phyloP scores from a whole-genome alignment of 768 basidiomycete species.

The Lentinus brumalis region DNA sequence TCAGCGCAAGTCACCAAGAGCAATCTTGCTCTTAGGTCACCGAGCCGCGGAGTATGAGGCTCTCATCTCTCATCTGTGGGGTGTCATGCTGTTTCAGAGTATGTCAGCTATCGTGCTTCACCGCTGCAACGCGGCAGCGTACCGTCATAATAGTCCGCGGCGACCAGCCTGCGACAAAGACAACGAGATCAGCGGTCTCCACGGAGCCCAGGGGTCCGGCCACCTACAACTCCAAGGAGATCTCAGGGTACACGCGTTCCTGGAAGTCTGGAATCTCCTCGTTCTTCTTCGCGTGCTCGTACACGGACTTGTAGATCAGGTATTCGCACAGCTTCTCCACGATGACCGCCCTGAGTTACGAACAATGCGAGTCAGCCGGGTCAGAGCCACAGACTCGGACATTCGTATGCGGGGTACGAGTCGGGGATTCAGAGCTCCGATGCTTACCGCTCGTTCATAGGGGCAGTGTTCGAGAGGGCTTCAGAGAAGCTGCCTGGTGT shows the following conservation, averaged over 20 bases:
- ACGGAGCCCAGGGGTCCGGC: not conserved
- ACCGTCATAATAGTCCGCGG: constrained; percentile 19
- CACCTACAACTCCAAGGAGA: constrained; percentile 86
- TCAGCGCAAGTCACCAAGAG: no score
- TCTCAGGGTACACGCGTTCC: constrained; percentile 84
- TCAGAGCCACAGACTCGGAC: not conserved
- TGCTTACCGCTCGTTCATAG: constrained; percentile 68
- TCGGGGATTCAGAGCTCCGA: not conserved
- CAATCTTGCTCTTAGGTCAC: no score
- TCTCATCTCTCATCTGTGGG: no score
- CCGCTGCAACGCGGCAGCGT: not conserved
- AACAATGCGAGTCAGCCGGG: not conserved
- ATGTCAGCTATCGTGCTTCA: not conserved
- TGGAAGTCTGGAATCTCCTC: constrained; percentile 85
- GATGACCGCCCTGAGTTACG: constrained; percentile 51
- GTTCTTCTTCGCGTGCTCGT: constrained; percentile 69
- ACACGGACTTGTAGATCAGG: constrained; percentile 81
- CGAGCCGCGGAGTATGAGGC: no score
- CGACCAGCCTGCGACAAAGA: constrained; percentile 5
- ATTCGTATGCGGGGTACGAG: not conserved
- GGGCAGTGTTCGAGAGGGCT: constrained; percentile 68
- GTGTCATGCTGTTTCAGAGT: not conserved
- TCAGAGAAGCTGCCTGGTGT: constrained; percentile 71
- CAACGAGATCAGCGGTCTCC: not conserved
- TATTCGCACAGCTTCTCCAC: constrained; percentile 91